Evolutionary conservation across 169 alveolate genomes (phyloP).

Genomic region (Cyclospora cayetanensis): DNA sequence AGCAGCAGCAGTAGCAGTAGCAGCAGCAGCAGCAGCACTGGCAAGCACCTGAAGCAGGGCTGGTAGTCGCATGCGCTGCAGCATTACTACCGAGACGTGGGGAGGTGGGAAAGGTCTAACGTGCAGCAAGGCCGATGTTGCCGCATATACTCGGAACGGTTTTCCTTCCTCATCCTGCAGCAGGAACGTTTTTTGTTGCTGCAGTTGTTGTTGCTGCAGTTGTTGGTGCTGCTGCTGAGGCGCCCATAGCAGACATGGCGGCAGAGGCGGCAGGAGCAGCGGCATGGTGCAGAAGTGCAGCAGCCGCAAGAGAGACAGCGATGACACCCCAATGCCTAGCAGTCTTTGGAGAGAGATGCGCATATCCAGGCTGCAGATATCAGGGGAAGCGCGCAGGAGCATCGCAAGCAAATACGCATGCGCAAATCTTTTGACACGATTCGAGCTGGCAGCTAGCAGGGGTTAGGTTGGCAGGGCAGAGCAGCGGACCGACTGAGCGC

Average conservation of each 20-base stretch:
- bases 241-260: not conserved
- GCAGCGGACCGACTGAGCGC: too few relatives aligned
- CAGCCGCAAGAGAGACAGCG: not conserved
- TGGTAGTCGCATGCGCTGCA: conserved; percentile 29
- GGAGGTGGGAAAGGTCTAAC: conserved; percentile 60
- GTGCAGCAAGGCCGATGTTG: conserved; percentile 5
- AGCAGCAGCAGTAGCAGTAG: conserved; percentile 44
- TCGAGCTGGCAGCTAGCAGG: too few relatives aligned
- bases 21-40: not conserved
- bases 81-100: conserved; percentile 22
- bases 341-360: not conserved
- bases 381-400: not conserved
- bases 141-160: conserved; percentile 3
- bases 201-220: not conserved
- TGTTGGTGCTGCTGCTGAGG: not conserved
- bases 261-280: not conserved
- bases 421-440: too few relatives aligned
- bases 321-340: not conserved
- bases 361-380: not conserved
- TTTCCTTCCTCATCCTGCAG: not conserved
- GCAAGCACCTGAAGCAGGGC: conserved; percentile 56
- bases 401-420: not conserved
- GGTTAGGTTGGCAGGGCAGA: too few relatives aligned
- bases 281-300: not conserved
- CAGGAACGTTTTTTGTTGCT: not conserved